Evolutionary conservation across 371 early-diverging fungal species (phyloP), one percentile per base, ranked within the genome.

Genomic region (Gilbertella persicaria): DNA sequence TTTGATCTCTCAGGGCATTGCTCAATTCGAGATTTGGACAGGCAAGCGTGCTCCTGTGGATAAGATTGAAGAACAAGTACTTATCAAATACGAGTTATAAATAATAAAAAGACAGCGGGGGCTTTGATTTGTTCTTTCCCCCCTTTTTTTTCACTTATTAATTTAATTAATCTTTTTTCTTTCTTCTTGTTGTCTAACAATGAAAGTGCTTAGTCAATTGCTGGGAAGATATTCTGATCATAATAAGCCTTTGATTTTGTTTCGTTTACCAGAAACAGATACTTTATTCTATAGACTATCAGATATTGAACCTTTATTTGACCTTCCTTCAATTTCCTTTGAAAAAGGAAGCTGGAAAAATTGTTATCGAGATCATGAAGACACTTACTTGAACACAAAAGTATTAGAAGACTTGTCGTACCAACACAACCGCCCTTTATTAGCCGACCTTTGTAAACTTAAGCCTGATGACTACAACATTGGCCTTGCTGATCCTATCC

Each of bases 1-100:
- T 0, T 72, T 98, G 60, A 79, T 95, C 47, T 91, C 90, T 64
- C 97, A 98, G 67, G 98, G 96, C 12, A 72, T 90, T 41, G 91
- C 90, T 62, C 97, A 98, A 69, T 83, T 88, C 46, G 79, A 82
- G 47, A 78, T 78, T 35, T 92, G 91, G 91, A 86, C 87, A 4
- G 80, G 85, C 28, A 69, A 79, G 19, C 71, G 65, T 24, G 84
- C 88, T 14, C 88, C 86, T 5, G 53, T 53, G 23, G 50, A 68
- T 14, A 61, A 58, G 28, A 80, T 83, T 37, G 73, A 73, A 45
- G 62, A 45, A 12, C 60, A 74, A 59, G 78, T 80, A 0, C 52
- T 74, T 39, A 68, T 63, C 40, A 71, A 64, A 36, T 77, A 77
- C 35, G 72, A 69, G 50, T 50, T 60, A 14, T 60, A 50, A 54